Evolutionary conservation across 2,329 filamentous ascomycete genomes (phyloP).

Genomic region (Thielaviopsis cerberus): DNA sequence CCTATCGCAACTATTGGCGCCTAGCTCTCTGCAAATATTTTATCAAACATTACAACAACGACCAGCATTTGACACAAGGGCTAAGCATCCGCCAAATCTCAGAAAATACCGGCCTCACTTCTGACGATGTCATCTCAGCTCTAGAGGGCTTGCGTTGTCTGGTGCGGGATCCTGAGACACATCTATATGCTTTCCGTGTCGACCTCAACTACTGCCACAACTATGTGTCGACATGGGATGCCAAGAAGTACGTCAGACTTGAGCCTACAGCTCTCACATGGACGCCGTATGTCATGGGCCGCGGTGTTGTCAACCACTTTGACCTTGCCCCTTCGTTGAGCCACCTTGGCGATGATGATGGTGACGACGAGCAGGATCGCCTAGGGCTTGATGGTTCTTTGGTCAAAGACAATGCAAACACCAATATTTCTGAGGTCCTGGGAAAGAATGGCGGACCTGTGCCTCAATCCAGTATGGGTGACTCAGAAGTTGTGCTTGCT

Average conservation of each 20-base stretch:
- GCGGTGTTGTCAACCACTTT: conserved; percentile 63
- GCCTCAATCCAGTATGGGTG: neutral
- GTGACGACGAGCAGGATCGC: conserved; percentile 34
- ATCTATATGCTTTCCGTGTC: conserved; percentile 72
- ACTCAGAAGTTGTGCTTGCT: conserved; percentile 1
- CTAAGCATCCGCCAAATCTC: conserved; percentile 53
- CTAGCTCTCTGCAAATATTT: conserved; percentile 74
- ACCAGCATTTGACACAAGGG: conserved; percentile 18
- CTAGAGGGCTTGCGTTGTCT: conserved; percentile 78
- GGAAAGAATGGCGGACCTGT: conserved; percentile 2
- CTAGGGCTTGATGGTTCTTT: conserved; percentile 14
- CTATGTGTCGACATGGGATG: conserved; percentile 76
- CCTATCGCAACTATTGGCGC: conserved; percentile 95
- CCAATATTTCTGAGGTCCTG: neutral
- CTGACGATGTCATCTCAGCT: conserved; percentile 88
- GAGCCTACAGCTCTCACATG: conserved; percentile 68
- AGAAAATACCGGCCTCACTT: conserved; percentile 80
- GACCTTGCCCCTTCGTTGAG: conserved; percentile 67
- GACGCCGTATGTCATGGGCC: conserved; percentile 95
- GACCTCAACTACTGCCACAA: conserved; percentile 71
- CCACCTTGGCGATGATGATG: conserved; percentile 57
- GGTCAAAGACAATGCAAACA: neutral
- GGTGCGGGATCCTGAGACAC: conserved; percentile 74
- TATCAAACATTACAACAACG: conserved; percentile 25
- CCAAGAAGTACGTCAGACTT: conserved; percentile 71